Evolutionary conservation across 352 stramenopile species (phyloP).

Genomic region (Phytophthora agathidicida): DNA sequence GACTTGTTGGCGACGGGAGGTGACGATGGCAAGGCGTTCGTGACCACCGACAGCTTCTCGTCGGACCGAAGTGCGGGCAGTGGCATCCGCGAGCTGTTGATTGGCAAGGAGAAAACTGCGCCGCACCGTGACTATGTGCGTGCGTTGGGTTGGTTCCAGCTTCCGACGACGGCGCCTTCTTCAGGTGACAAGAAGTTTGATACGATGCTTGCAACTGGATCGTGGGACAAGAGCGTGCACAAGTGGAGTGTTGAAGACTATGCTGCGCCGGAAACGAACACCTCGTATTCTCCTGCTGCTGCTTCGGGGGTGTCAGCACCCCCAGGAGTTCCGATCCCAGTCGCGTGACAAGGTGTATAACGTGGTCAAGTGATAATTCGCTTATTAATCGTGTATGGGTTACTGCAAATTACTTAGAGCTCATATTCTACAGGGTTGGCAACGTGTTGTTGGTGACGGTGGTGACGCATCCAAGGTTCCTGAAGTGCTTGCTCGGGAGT

Average conservation of each 20-base stretch:
- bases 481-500: slow-evolving; percentile 59
- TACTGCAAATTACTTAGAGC: slow-evolving; percentile 28
- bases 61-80: slow-evolving; percentile 17
- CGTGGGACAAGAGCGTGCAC: slow-evolving; percentile 71
- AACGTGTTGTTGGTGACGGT: slow-evolving; percentile 1
- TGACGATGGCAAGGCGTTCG: slow-evolving; percentile 63
- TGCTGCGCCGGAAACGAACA: neutral
- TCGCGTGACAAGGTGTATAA: slow-evolving; percentile 26
- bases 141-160: slow-evolving; percentile 65
- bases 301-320: slow-evolving; percentile 1
- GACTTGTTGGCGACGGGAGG: slow-evolving; percentile 67
- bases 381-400: slow-evolving; percentile 11
- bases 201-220: slow-evolving; percentile 50
- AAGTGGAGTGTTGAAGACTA: slow-evolving; percentile 48
- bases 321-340: slow-evolving; percentile 23
- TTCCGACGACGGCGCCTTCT: slow-evolving; percentile 2
- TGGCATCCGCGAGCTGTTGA: slow-evolving; percentile 25
- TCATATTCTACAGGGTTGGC: slow-evolving; percentile 31
- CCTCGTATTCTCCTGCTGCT: neutral
- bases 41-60: slow-evolving; percentile 45
- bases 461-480: slow-evolving; percentile 61
- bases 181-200: slow-evolving; percentile 6
- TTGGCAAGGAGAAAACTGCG: slow-evolving; percentile 19
- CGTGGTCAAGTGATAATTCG: slow-evolving; percentile 12
- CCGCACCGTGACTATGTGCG: slow-evolving; percentile 78